Percentiles rank a stretch among this genome's conserved stretches.
These are phyloP conservation scores for Blastobotrys attinorum DNA, from an alignment of 805 yeast species.

Conservation along the genomic window DNA sequence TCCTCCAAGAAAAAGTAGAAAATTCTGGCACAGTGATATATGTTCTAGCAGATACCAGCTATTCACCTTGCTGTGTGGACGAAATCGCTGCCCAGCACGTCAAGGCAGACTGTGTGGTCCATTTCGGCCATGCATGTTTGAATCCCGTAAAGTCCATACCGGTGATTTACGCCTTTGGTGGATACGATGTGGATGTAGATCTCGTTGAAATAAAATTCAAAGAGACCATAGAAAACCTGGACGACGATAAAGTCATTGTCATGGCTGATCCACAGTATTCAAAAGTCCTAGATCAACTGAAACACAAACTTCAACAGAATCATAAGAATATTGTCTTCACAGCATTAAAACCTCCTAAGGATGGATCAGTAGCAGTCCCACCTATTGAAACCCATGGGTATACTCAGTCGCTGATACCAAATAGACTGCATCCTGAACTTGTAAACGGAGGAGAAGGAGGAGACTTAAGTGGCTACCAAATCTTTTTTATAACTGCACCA, in stretches of 20 bases:
- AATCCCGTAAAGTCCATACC: conserved; percentile 68
- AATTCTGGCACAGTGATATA: conserved; percentile 38
- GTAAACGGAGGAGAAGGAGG: no score
- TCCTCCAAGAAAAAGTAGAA: conserved; percentile 18
- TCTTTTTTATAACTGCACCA: conserved; percentile 49
- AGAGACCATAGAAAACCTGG: conserved; percentile 34
- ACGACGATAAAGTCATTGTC: conserved; percentile 36
- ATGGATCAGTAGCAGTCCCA: neutral
- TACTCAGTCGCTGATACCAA: conserved; percentile 10
- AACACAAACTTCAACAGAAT: conserved; percentile 25
- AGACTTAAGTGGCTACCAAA: conserved; percentile 38
- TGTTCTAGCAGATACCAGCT: conserved; percentile 92
- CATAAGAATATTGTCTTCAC: conserved; percentile 28
- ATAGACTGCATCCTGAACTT: conserved; percentile 17
- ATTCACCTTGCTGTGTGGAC: conserved; percentile 92
- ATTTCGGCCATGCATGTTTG: conserved; percentile 92
- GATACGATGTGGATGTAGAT: conserved; percentile 38
- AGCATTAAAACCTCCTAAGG: conserved; percentile 11
- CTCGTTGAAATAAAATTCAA: conserved; percentile 35
- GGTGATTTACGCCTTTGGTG: conserved; percentile 66
- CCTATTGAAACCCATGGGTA: neutral
- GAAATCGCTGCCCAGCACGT: conserved; percentile 97
- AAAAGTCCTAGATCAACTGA: conserved; percentile 34
- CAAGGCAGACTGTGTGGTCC: conserved; percentile 73
- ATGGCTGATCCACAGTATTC: conserved; percentile 75